Evolutionary conservation across 345 rosid genomes (phyloP), one percentile per base, ranked within the genome.

Genomic region (Populus deltoides): DNA sequence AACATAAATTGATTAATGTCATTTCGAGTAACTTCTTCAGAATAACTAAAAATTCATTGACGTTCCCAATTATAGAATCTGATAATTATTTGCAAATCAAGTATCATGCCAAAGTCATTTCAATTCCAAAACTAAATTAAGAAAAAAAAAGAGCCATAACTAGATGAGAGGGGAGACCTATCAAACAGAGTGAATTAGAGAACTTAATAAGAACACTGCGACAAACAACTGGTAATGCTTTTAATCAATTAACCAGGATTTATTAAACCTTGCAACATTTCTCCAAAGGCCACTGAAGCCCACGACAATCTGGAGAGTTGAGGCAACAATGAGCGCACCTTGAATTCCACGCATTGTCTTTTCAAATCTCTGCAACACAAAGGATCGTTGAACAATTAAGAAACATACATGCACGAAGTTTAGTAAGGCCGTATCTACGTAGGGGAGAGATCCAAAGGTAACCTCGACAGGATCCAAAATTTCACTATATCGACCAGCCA

Each of bases 271-370:
- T 36, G 91, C 91, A 81, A 93, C 97, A 84, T 96, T 96, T 35
- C 99, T 89, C 99, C 99, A 96, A 43, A 96, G 93, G 57, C 99
- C 99, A 59, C 99, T 96, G 86, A 96, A 96, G 71, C 99, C 99
- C 67, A 93, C 49, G 7, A 96, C 90, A 57, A 96, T 91, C 79
- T 96, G 99, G 29, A 96, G 91, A 79, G 93, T 87, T n/a, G 99
- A 96, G 76, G 97, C 94, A 79, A 96, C 97, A 66, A 96, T 93
- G 66, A 96, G 92, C 6, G 98, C 88, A 15, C 99, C 99, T 70
- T 96, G 99, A 45, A 86, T 88, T 72, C 94, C 98, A 41, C 93
- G 86, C 98, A 96, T 96, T 80, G 90, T 96, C 89, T 75, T 91
- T 87, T 90, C 87, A 77, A 96, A 96, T 81, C 88, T 93, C 99